A percentile compares a stretch with the other conserved stretches of the same genome.
Evolutionary conservation across 2,329 filamentous ascomycete species (phyloP).

Genomic region (Talaromyces sp.): DNA sequence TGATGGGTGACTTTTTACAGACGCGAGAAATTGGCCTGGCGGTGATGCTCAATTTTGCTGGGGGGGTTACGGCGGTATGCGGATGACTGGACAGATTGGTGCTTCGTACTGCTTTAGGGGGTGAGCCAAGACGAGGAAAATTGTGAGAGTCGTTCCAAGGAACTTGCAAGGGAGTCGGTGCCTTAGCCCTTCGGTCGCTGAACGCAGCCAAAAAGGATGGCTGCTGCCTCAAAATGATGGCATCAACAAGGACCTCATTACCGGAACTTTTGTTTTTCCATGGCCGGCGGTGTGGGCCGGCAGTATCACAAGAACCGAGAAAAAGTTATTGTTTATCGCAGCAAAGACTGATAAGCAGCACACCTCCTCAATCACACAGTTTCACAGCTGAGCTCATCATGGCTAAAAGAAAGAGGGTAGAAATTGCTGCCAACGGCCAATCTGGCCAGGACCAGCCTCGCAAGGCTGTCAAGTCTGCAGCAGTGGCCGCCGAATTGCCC

Average conservation of each 20-base stretch:
- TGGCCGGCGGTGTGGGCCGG: constrained; percentile 11
- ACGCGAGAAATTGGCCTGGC: constrained; percentile 27
- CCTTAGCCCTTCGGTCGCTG: background rate
- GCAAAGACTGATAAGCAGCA: background rate
- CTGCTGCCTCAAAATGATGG: constrained; percentile 4
- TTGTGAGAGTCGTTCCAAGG: background rate
- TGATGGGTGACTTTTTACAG: constrained; percentile 29
- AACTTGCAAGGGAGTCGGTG: background rate
- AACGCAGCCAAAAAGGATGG: background rate
- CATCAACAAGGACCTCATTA: background rate
- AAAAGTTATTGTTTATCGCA: constrained; percentile 7
- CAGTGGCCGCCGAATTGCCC: constrained; percentile 19
- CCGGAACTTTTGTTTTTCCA: background rate
- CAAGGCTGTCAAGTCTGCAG: constrained; percentile 31
- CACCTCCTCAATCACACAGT: background rate
- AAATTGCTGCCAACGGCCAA: constrained; percentile 25
- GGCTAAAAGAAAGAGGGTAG: constrained; percentile 44
- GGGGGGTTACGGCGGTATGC: constrained; percentile 17
- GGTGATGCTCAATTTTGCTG: constrained; percentile 17
- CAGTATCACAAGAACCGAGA: constrained; percentile 7
- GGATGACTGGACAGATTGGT: constrained; percentile 20
- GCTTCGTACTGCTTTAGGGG: constrained; percentile 2
- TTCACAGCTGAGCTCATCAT: constrained; percentile 21
- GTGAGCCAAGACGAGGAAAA: background rate
- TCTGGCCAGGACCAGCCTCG: constrained; percentile 21